These are phyloP conservation scores for Globisporangium nodosum DNA, from an alignment of 352 stramenopile species.

Conservation along the genomic window DNA sequence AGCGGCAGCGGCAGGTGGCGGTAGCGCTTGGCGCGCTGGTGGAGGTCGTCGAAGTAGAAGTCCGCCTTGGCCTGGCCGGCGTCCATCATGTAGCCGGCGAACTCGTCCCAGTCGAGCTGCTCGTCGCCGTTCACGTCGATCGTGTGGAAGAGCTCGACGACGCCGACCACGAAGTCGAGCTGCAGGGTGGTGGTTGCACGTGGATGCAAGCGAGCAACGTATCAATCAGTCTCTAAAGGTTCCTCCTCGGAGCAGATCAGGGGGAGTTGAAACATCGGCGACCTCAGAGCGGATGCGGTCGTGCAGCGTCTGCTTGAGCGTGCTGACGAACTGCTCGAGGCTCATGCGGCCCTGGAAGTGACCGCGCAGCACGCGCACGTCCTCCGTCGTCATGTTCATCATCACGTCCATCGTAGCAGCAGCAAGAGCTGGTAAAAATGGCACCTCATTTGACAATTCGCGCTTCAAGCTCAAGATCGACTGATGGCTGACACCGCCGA, in stretches of 20 bases:
- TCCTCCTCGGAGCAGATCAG: not conserved
- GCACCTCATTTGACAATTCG: too few relatives aligned
- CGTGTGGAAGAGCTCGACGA: constrained; percentile 86
- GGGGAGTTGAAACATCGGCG: not conserved
- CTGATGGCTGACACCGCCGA: too few relatives aligned
- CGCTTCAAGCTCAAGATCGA: too few relatives aligned
- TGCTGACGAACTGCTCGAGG: constrained; percentile 62
- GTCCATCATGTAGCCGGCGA: constrained; percentile 84
- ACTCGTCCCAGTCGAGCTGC: constrained; percentile 88
- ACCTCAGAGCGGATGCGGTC: constrained; percentile 56
- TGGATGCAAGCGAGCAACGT: not conserved
- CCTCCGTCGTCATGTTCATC: constrained; percentile 82
- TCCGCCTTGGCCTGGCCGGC: constrained; percentile 52
- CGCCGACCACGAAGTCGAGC: constrained; percentile 77
- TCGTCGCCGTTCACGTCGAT: constrained; percentile 89
- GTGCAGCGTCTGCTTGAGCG: constrained; percentile 65
- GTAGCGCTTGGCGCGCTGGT: constrained; percentile 10
- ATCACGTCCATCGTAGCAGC: constrained; percentile 62
- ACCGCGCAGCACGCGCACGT: constrained; percentile 50
- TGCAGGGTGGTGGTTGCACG: constrained; percentile 1
- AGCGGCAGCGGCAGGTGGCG: constrained; percentile 4
- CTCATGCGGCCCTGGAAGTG: constrained; percentile 46
- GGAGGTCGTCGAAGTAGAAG: constrained; percentile 33
- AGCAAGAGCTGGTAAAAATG: too few relatives aligned
- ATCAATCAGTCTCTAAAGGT: too few relatives aligned